Conservation (phyloP, 2,329 filamentous ascomycete species). For the Orbilia javanica region DNA sequence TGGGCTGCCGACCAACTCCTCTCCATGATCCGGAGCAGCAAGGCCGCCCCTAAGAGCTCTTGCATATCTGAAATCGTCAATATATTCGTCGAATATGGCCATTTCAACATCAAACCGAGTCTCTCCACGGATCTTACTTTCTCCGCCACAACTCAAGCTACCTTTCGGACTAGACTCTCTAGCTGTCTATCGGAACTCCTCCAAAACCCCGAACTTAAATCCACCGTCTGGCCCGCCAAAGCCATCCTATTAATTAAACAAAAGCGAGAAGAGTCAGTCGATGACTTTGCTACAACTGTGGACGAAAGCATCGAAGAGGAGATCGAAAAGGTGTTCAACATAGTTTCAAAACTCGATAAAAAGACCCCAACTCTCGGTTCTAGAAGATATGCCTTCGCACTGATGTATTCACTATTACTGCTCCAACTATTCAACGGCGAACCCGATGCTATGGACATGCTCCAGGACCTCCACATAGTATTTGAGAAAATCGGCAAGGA, state of each 20-base stretch:
- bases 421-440: conserved; percentile 93
- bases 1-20: conserved; percentile 62
- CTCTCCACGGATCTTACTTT: conserved; percentile 32
- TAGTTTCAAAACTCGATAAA: conserved; percentile 46
- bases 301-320: conserved; percentile 58
- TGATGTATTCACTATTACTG: conserved; percentile 86
- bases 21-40: conserved; percentile 60
- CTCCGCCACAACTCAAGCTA: conserved; percentile 57
- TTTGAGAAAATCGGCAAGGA: conserved; percentile 60
- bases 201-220: conserved; percentile 31
- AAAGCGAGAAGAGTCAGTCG: conserved; percentile 14
- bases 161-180: conserved; percentile 60
- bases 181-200: conserved; percentile 59
- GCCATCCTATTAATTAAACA: conserved; percentile 38
- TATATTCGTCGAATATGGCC: conserved; percentile 60
- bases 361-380: conserved; percentile 28
- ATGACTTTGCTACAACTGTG: conserved; percentile 31
- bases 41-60: conserved; percentile 49
- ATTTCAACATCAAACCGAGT: conserved; percentile 58
- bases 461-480: conserved; percentile 61
- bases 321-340: conserved; percentile 59
- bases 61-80: conserved; percentile 59
- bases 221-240: conserved; percentile 40
- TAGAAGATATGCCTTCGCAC: conserved; percentile 72
- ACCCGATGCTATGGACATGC: conserved; percentile 76